These are phyloP conservation scores for Malbranchea zuffiana DNA, from an alignment of 2,329 filamentous ascomycete genomes.

Conservation along the genomic window DNA sequence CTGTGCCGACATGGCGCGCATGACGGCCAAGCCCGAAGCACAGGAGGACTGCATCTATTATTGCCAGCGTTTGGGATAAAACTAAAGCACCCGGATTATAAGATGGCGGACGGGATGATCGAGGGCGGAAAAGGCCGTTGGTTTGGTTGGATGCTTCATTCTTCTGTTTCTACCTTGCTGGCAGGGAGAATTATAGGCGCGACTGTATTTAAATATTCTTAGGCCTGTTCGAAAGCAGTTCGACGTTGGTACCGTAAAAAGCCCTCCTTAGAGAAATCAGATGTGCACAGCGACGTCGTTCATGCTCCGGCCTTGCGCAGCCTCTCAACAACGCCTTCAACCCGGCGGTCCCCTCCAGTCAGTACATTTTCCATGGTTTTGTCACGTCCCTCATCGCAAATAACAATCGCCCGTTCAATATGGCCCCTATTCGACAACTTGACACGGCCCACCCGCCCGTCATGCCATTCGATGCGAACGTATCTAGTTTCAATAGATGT, in stretches of 20 bases:
- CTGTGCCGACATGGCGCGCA: neutral
- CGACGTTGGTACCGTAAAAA: neutral
- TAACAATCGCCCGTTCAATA: slow-evolving; percentile 34
- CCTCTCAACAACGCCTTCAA: slow-evolving; percentile 27
- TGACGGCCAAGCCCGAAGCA: slow-evolving; percentile 1
- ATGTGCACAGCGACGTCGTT: neutral
- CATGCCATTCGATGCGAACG: slow-evolving; percentile 35
- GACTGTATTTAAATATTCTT: no score
- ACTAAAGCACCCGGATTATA: no score
- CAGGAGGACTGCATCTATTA: slow-evolving; percentile 6
- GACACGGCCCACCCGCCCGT: slow-evolving; percentile 35
- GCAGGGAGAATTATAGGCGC: no score
- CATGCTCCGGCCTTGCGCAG: slow-evolving; percentile 13
- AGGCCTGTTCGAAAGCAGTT: no score
- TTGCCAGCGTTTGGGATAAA: slow-evolving; percentile 3
- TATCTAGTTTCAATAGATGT: slow-evolving; percentile 33
- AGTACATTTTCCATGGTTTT: slow-evolving; percentile 27
- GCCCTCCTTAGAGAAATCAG: neutral
- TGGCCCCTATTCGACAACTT: slow-evolving; percentile 32
- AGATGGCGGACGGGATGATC: no score
- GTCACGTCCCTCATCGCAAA: slow-evolving; percentile 31
- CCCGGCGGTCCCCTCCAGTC: slow-evolving; percentile 25
- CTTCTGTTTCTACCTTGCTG: no score
- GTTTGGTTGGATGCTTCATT: no score
- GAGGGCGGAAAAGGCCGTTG: no score